Conservation (phyloP, 73 alveolate species). For the Loxodes magnus region DNA sequence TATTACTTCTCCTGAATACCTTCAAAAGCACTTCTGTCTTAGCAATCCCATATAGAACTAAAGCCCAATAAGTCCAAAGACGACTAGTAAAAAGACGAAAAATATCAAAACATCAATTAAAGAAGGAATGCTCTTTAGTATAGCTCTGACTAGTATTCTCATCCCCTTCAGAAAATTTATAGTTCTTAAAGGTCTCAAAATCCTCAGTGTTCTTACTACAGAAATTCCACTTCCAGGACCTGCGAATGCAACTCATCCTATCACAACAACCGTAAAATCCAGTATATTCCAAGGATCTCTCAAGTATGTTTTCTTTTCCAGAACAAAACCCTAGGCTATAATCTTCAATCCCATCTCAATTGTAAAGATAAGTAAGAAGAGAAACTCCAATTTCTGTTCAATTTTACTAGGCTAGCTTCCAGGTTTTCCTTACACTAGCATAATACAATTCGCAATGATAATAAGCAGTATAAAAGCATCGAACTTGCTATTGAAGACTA, state of each 20-base stretch:
- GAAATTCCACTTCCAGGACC: conserved; percentile 2
- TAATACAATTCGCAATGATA: conserved; percentile 29
- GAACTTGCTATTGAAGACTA: conserved; percentile 29
- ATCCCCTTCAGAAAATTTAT: conserved; percentile 54
- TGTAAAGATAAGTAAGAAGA: conserved; percentile 24
- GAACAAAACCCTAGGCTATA: conserved; percentile 32
- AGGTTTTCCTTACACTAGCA: conserved; percentile 24
- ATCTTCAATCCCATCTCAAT: conserved; percentile 26
- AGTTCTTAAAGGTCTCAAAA: conserved; percentile 64
- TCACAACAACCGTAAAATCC: conserved; percentile 58
- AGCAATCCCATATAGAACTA: conserved; percentile 51
- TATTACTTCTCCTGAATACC: no score
- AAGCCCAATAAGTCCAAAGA: conserved; percentile 56
- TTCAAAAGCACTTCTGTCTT: conserved; percentile 25
- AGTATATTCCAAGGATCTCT: conserved; percentile 70
- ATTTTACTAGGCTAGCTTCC: background rate
- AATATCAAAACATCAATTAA: conserved; percentile 52
- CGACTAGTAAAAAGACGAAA: conserved; percentile 36
- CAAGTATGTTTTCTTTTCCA: conserved; percentile 34
- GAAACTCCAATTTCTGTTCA: conserved; percentile 2
- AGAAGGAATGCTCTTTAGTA: conserved; percentile 49
- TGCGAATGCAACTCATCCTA: conserved; percentile 42
- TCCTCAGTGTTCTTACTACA: conserved; percentile 43
- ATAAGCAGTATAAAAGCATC: conserved; percentile 32
- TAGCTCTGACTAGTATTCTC: conserved; percentile 37